These are phyloP conservation scores for Spiraea crenata DNA, from an alignment of 331 rosid genomes.

Conservation along the genomic window DNA sequence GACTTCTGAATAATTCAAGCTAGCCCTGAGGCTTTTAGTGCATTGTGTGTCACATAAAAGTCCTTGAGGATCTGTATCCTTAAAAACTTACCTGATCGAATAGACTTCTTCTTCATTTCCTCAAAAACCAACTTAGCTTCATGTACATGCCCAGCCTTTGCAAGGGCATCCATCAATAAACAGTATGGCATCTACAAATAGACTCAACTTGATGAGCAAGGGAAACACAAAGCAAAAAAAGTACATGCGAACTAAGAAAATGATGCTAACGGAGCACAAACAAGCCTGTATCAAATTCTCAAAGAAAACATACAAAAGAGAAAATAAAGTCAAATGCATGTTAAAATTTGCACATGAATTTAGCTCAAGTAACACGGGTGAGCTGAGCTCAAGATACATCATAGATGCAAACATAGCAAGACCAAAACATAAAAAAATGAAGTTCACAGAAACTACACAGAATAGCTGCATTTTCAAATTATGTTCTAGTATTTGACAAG, in stretches of 20 bases:
- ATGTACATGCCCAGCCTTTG: constrained; percentile 62
- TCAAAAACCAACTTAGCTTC: constrained; percentile 76
- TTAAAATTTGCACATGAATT: no score
- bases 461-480: background rate
- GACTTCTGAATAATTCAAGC: background rate
- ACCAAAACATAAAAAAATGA: background rate
- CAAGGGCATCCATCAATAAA: constrained; percentile 81
- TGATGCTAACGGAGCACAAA: background rate
- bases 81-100: constrained; percentile 59
- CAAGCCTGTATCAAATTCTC: background rate
- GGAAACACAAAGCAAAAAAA: no score
- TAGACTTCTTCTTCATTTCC: constrained; percentile 51
- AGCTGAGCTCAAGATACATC: no score
- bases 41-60: background rate
- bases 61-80: constrained; percentile 18
- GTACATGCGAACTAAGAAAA: background rate
- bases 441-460: background rate
- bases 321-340: no score
- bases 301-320: background rate
- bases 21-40: background rate
- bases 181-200: constrained; percentile 81
- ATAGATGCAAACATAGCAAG: background rate
- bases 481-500: background rate
- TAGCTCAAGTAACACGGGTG: no score
- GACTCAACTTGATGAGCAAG: constrained; percentile 4